Conservation (phyloP, 768 basidiomycete genomes). For the Gloeostereum incarnatum region DNA sequence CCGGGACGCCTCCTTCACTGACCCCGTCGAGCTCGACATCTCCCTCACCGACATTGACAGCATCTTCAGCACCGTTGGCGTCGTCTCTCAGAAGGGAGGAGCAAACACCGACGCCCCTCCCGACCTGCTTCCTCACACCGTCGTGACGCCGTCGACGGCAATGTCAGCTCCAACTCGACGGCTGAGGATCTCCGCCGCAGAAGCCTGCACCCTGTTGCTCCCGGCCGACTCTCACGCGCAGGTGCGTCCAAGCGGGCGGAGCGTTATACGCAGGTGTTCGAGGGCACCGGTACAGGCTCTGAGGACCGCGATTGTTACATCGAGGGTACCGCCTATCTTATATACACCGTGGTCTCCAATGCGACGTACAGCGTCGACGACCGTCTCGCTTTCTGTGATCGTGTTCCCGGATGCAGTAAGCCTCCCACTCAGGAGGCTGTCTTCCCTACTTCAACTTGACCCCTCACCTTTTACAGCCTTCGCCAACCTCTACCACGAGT, state of each 20-base stretch:
- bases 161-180: constrained; percentile 15
- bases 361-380: constrained; percentile 34
- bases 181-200: constrained; percentile 1
- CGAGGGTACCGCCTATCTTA: constrained; percentile 35
- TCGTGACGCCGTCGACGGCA: constrained; percentile 37
- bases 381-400: constrained; percentile 30
- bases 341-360: constrained; percentile 34
- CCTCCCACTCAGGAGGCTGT: constrained; percentile 3
- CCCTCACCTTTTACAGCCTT: constrained; percentile 24
- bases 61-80: constrained; percentile 22
- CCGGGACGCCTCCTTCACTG: too few species aligned
- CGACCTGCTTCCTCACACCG: constrained; percentile 23
- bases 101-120: constrained; percentile 20
- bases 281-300: constrained; percentile 20
- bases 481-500: constrained; percentile 40
- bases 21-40: constrained; percentile 10
- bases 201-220: constrained; percentile 6
- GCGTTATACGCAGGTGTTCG: constrained; percentile 29
- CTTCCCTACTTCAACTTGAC: background rate
- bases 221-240: constrained; percentile 7
- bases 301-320: constrained; percentile 32
- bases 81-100: constrained; percentile 30
- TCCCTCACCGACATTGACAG: constrained; percentile 20
- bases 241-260: constrained; percentile 13
- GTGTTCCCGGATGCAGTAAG: constrained; percentile 30